A percentile compares a stretch with the other conserved stretches of the same genome.
phyloP scores from a whole-genome alignment of 805 yeast genomes.

The Starmerella kuoi region DNA sequence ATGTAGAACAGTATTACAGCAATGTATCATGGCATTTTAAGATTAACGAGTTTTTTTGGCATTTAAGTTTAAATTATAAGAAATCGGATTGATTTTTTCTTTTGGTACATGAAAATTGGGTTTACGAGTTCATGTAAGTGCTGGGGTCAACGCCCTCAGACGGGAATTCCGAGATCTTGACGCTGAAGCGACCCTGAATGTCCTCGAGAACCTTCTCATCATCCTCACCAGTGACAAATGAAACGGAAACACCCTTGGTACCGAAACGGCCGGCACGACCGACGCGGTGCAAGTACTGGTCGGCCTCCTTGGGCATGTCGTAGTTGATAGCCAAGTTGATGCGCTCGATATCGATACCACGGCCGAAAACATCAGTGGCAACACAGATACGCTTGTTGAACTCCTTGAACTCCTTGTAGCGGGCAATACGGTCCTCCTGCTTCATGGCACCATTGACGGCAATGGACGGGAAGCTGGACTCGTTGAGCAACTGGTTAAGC shows the following conservation, averaged over 20 bases:
- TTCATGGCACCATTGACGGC: constrained; percentile 92
- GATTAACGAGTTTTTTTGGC: too few species aligned
- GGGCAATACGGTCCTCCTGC: constrained; percentile 95
- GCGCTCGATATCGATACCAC: constrained; percentile 99
- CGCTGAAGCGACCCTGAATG: constrained; percentile 96
- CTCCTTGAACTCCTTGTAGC: constrained; percentile 92
- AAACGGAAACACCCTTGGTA: constrained; percentile 93
- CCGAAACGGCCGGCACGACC: constrained; percentile 99
- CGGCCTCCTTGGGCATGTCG: constrained; percentile 92
- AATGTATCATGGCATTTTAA: too few species aligned
- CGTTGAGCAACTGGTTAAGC: constrained; percentile 75
- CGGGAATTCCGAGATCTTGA: constrained; percentile 87
- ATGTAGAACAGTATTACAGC: too few species aligned
- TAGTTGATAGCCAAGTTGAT: constrained; percentile 95
- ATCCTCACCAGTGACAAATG: constrained; percentile 72
- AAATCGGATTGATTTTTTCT: too few species aligned
- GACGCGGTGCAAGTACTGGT: constrained; percentile 96
- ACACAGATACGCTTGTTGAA: constrained; percentile 98
- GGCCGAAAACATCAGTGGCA: constrained; percentile 95
- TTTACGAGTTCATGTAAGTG: constrained; percentile 87
- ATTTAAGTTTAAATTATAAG: too few species aligned
- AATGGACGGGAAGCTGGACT: constrained; percentile 91
- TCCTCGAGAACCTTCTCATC: constrained; percentile 83
- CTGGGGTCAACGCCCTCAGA: constrained; percentile 97
- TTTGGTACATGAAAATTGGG: too few species aligned